phyloP scores from a whole-genome alignment of 495 filamentous ascomycete genomes.

The Chaetomium tenue region DNA sequence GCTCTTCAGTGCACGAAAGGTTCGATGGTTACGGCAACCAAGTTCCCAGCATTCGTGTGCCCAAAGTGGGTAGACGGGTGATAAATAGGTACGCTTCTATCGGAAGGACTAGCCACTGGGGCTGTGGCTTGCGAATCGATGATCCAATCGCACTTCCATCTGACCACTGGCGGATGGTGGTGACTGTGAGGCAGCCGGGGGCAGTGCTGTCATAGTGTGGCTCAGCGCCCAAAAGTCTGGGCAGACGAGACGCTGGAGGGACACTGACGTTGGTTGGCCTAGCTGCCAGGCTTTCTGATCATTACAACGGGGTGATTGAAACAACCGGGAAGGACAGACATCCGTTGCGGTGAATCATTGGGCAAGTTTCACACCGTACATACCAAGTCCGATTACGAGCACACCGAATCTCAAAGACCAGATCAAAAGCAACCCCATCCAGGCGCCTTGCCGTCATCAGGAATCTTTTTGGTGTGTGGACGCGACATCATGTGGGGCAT shows the following conservation, averaged over 20 bases:
- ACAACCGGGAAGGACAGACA: no score
- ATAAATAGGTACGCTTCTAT: neutral
- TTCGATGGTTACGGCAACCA: neutral
- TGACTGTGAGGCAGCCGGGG: neutral
- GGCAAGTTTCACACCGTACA: no score
- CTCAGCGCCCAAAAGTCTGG: conserved; percentile 3
- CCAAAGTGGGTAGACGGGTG: neutral
- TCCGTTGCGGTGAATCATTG: no score
- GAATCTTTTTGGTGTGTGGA: no score
- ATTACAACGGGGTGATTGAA: no score
- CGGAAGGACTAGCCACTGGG: neutral
- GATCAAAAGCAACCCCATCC: no score
- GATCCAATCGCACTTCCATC: neutral
- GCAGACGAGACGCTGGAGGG: no score
- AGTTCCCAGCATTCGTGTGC: neutral
- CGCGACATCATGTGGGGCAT: no score
- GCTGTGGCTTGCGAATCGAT: conserved; percentile 2
- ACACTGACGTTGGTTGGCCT: no score
- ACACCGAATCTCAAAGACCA: no score
- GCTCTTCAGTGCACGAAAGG: neutral
- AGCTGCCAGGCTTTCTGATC: neutral
- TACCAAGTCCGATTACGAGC: no score
- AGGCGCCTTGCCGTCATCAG: no score
- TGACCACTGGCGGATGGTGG: neutral
- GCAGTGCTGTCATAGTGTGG: conserved; percentile 19